A percentile compares a stretch with the other conserved stretches of the same genome.
These are phyloP conservation scores for Aspergillus novofumigatus DNA, from an alignment of 2,329 filamentous ascomycete species.

Conservation along the genomic window DNA sequence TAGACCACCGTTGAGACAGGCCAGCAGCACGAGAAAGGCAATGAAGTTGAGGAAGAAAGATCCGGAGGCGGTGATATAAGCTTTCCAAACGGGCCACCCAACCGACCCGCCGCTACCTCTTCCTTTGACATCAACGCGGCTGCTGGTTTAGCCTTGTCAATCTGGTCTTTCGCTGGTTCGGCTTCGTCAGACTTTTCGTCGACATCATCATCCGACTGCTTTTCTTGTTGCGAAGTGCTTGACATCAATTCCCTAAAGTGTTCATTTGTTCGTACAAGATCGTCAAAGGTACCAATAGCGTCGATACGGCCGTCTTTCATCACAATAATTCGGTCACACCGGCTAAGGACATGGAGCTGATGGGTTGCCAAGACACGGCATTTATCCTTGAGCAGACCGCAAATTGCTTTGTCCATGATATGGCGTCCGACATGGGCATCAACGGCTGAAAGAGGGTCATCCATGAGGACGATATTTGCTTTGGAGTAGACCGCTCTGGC, in stretches of 20 bases:
- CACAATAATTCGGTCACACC: conserved; percentile 89
- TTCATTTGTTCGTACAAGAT: conserved; percentile 74
- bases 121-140: conserved; percentile 45
- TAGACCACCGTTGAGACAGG: conserved; percentile 75
- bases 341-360: conserved; percentile 85
- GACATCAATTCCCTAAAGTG: conserved; percentile 79
- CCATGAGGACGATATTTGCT: conserved; percentile 60
- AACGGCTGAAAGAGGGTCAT: conserved; percentile 57
- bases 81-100: conserved; percentile 71
- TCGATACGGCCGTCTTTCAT: conserved; percentile 83
- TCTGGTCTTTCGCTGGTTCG: conserved; percentile 32
- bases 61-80: conserved; percentile 71
- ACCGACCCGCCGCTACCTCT: conserved; percentile 68
- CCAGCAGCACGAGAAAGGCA: conserved; percentile 58
- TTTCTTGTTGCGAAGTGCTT: conserved; percentile 64
- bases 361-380: conserved; percentile 90
- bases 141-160: conserved; percentile 13
- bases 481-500: conserved; percentile 70
- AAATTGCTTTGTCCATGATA: conserved; percentile 91
- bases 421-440: conserved; percentile 59
- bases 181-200: conserved; percentile 49
- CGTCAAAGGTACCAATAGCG: conserved; percentile 83
- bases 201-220: conserved; percentile 46
- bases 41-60: conserved; percentile 59
- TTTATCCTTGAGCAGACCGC: conserved; percentile 82